A percentile compares a stretch with the other conserved stretches of the same genome.
These are phyloP conservation scores for Anthracocystis setariae DNA, from an alignment of 1,284 basidiomycete genomes.

Conservation along the genomic window DNA sequence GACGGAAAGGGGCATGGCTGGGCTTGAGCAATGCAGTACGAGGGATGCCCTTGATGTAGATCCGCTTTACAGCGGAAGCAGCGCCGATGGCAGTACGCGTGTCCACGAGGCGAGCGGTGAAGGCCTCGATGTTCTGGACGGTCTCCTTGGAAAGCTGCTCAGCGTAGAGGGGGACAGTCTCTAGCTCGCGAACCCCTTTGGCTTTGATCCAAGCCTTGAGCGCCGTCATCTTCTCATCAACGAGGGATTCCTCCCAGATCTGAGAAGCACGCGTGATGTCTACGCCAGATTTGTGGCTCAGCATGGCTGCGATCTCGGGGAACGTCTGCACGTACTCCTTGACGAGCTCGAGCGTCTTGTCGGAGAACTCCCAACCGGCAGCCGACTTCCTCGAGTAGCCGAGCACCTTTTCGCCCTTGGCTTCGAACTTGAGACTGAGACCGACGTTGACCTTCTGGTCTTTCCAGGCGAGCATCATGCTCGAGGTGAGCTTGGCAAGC, in stretches of 20 bases:
- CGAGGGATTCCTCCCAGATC: constrained; percentile 75
- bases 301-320: constrained; percentile 59
- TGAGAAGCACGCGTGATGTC: constrained; percentile 77
- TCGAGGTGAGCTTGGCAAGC: constrained; percentile 89
- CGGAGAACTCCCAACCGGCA: constrained; percentile 91
- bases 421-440: constrained; percentile 94
- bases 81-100: constrained; percentile 70
- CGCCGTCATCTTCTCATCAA: constrained; percentile 79
- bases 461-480: constrained; percentile 85
- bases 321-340: constrained; percentile 76
- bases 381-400: constrained; percentile 89
- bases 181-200: constrained; percentile 87
- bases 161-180: constrained; percentile 89
- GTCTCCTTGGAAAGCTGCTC: constrained; percentile 83
- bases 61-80: constrained; percentile 82
- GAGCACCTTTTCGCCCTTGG: constrained; percentile 92
- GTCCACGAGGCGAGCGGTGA: constrained; percentile 76
- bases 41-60: constrained; percentile 88
- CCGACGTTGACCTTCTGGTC: constrained; percentile 85
- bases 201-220: constrained; percentile 86
- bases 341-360: constrained; percentile 83
- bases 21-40: constrained; percentile 95
- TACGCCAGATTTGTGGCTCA: constrained; percentile 69
- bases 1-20: constrained; percentile 84
- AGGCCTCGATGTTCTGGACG: constrained; percentile 71